Percentiles rank a stretch among this genome's conserved stretches.
phyloP scores from a whole-genome alignment of 805 yeast genomes.

The Peterozyma xylosa region DNA sequence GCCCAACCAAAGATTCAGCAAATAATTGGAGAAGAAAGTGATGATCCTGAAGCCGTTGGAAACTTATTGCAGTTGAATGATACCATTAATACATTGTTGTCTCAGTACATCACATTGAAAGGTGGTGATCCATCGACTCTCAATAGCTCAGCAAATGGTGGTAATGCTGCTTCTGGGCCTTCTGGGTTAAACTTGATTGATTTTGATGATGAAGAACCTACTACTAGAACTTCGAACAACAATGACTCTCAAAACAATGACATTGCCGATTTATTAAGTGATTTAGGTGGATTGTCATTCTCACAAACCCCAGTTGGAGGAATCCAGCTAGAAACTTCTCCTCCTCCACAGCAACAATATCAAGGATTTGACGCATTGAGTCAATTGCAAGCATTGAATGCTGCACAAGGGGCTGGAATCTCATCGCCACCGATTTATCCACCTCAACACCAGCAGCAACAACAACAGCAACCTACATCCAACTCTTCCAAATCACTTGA shows the following conservation, averaged over 20 bases:
- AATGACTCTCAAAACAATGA: constrained; percentile 21
- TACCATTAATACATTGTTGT: constrained; percentile 58
- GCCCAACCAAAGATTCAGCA: constrained; percentile 84
- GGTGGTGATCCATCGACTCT: constrained; percentile 35
- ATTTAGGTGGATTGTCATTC: constrained; percentile 57
- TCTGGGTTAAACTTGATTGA: constrained; percentile 51
- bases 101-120: constrained; percentile 59
- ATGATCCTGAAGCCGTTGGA: constrained; percentile 57
- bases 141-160: constrained; percentile 35
- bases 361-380: not conserved
- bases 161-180: constrained; percentile 29
- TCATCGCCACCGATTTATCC: constrained; percentile 1
- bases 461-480: constrained; percentile 11
- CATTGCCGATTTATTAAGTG: constrained; percentile 67
- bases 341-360: constrained; percentile 14
- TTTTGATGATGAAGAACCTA: constrained; percentile 48
- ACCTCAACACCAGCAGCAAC: constrained; percentile 10
- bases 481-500: constrained; percentile 13
- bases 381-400: not conserved
- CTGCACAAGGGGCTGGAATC: not conserved
- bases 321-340: constrained; percentile 22
- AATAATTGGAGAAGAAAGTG: constrained; percentile 74
- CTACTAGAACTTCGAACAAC: constrained; percentile 22
- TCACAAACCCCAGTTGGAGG: constrained; percentile 27
- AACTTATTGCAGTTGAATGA: constrained; percentile 68